These are phyloP conservation scores for Viola odorata DNA, from an alignment of 345 rosid species.

Conservation along the genomic window DNA sequence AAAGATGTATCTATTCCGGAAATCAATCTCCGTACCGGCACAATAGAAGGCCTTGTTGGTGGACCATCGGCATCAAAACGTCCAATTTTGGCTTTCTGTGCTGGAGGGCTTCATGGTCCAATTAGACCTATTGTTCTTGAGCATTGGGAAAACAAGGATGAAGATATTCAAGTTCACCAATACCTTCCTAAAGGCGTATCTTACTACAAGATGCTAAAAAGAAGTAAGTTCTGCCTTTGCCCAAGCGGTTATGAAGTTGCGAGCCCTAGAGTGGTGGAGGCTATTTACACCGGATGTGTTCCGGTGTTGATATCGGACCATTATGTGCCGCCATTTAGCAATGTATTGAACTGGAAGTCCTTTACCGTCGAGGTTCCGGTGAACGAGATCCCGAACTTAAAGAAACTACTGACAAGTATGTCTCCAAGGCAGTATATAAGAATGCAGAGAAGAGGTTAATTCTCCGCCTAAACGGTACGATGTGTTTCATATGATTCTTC, in stretches of 20 bases:
- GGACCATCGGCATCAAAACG: neutral
- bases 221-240: constrained; percentile 1
- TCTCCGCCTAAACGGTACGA: neutral
- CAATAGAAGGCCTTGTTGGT: neutral
- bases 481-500: neutral
- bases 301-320: neutral
- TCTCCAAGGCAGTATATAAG: neutral
- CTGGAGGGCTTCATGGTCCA: neutral
- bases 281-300: neutral
- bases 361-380: neutral
- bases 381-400: neutral
- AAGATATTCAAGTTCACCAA: neutral
- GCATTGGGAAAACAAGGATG: neutral
- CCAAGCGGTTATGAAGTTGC: neutral
- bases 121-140: neutral
- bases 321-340: neutral
- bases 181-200: neutral
- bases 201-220: neutral
- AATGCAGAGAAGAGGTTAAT: neutral
- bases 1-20: neutral
- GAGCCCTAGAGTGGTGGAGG: constrained; percentile 1
- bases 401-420: neutral
- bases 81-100: neutral
- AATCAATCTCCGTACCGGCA: neutral
- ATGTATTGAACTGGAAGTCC: constrained; percentile 1